Evolutionary conservation across 1,284 basidiomycete species (phyloP), one percentile per base, ranked within the genome.

Genomic region (Trametes polyzona): DNA sequence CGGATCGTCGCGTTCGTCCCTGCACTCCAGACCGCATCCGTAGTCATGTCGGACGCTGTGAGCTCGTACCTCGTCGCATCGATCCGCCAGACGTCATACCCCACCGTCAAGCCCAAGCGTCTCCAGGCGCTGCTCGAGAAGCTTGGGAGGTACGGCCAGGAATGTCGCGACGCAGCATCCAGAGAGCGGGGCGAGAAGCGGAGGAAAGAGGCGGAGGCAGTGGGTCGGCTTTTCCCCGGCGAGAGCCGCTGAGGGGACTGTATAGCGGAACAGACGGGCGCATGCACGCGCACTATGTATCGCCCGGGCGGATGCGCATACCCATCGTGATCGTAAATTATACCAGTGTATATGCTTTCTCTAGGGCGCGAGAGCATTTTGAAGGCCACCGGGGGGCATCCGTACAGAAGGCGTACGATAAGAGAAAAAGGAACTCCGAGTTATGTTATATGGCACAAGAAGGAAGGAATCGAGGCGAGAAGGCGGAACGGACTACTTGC

Each of bases 51-150:
- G 19, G 84, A 92, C 67, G 80, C 83, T 3, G 85, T 96, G 7
- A 83, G 87, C 58, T 88, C 93, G 63, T 98, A 88, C 74, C 80
- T 96, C 43, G 83, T 91, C 39, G 84, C 91, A 1, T 82, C 83
- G 14, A 79, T 86, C 56, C 86, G 94, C 39, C 86, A 89, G 63
- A 77, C 85, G 40, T 87, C 87, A 2, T 96, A 92, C 68, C 67
- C 78, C n/a, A 76, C 77, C 43, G 84, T 96, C 57, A 88, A 87
- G 65, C 86, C 89, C 4, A 88, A 87, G 64, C 80, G 83, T 46
- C 76, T 97, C n/a, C 86, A 91, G 49, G 77, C 85, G 8, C 77
- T 95, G 26, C 78, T 96, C 12, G 86, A 92, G 65, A 96, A 96
- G 72, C 78, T 96, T 36, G 85, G 86, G 1, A 84, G 80, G 60